Evolutionary conservation across 2,329 filamentous ascomycete species (phyloP).

Genomic region (Thermothelomyces thermophilus): DNA sequence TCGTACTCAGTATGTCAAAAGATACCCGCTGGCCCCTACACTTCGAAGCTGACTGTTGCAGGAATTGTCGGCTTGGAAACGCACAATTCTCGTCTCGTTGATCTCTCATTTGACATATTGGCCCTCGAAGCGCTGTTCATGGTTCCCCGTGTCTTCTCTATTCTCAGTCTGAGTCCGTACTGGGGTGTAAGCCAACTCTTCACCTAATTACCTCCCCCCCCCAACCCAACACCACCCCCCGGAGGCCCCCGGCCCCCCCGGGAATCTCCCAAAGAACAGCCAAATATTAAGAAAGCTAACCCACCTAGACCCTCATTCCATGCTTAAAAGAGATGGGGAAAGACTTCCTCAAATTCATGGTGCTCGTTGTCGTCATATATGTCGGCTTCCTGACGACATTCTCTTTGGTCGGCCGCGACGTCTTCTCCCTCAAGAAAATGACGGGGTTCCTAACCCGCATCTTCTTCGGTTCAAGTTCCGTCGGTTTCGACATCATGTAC

Average conservation of each 20-base stretch:
- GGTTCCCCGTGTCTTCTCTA: slow-evolving; percentile 79
- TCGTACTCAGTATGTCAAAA: slow-evolving; percentile 59
- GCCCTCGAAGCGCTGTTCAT: slow-evolving; percentile 84
- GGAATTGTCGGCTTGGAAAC: slow-evolving; percentile 61
- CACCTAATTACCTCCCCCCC: no score
- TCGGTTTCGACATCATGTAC: slow-evolving; percentile 65
- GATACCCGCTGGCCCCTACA: background rate
- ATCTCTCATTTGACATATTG: slow-evolving; percentile 81
- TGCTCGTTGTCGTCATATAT: slow-evolving; percentile 72
- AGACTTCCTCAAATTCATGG: slow-evolving; percentile 77
- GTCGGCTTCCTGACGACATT: slow-evolving; percentile 86
- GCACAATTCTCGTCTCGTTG: slow-evolving; percentile 56
- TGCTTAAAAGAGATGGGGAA: slow-evolving; percentile 93
- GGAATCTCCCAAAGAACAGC: no score
- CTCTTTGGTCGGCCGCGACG: slow-evolving; percentile 65
- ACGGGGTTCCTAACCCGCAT: slow-evolving; percentile 72
- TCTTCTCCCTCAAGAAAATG: slow-evolving; percentile 60
- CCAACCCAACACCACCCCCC: no score
- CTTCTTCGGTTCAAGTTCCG: slow-evolving; percentile 69
- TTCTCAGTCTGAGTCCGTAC: slow-evolving; percentile 80
- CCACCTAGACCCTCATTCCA: slow-evolving; percentile 61
- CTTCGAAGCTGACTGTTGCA: slow-evolving; percentile 30
- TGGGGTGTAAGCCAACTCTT: slow-evolving; percentile 51
- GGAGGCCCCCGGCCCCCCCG: no score
- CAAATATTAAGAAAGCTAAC: background rate